Evolutionary conservation across 2,329 filamentous ascomycete genomes (phyloP).

Genomic region (Emericellopsis atlantica): DNA sequence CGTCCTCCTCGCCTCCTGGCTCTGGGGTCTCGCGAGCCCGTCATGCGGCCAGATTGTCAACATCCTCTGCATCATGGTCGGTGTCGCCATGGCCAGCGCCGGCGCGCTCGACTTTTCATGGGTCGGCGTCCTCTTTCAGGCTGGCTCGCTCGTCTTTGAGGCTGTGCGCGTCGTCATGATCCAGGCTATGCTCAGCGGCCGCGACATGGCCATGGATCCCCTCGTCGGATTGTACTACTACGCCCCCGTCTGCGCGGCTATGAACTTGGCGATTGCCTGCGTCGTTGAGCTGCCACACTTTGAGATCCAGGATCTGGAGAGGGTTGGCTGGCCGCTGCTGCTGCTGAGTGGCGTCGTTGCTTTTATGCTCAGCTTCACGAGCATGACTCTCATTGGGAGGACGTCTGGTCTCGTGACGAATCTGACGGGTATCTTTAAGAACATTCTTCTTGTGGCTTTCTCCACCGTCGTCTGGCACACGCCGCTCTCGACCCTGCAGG

Average conservation of each 20-base stretch:
- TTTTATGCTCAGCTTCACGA: slow-evolving; percentile 70
- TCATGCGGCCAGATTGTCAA: slow-evolving; percentile 30
- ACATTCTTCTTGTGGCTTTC: slow-evolving; percentile 66
- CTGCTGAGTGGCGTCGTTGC: slow-evolving; percentile 65
- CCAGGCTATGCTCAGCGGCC: slow-evolving; percentile 63
- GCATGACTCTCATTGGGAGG: slow-evolving; percentile 72
- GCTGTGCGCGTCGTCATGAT: slow-evolving; percentile 77
- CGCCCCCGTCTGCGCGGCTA: slow-evolving; percentile 69
- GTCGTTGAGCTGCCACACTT: slow-evolving; percentile 57
- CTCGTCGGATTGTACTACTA: slow-evolving; percentile 85
- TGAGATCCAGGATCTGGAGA: slow-evolving; percentile 51
- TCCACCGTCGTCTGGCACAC: slow-evolving; percentile 72
- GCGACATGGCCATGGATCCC: slow-evolving; percentile 77
- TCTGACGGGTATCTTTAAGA: slow-evolving; percentile 76
- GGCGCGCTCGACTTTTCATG: slow-evolving; percentile 60
- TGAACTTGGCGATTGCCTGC: slow-evolving; percentile 62
- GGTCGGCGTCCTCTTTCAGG: slow-evolving; percentile 55
- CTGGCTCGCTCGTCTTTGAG: slow-evolving; percentile 68
- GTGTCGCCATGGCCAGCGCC: slow-evolving; percentile 36
- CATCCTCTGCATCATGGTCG: slow-evolving; percentile 36
- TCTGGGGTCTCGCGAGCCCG: slow-evolving; percentile 36
- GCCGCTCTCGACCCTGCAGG: slow-evolving; percentile 56
- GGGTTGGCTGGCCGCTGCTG: slow-evolving; percentile 52
- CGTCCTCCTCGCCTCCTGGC: slow-evolving; percentile 52
- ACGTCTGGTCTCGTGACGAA: slow-evolving; percentile 79